Base-by-base conservation (phyloP, 176 grass and related monocot genomes). In the Rhynchospora pubera region DNA sequence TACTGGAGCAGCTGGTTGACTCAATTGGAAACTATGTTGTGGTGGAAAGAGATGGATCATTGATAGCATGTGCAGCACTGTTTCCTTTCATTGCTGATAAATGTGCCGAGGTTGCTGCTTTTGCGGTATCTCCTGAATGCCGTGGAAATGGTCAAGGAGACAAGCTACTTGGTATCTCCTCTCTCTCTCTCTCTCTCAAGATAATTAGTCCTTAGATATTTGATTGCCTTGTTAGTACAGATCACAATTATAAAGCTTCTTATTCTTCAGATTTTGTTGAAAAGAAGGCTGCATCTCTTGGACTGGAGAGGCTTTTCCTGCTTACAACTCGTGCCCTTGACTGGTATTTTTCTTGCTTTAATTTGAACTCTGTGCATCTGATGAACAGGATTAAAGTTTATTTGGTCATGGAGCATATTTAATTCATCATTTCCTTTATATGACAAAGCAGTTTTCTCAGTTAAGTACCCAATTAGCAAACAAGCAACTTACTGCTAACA, bases 111-210 rank as follows among this genome's bases (percentile, higher is more conserved):
- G 91, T 97, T 83, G 92, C 94, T 84, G 92, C 94, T 83, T 86
- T 97, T 79, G 92, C 92, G 72, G 94, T 94, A 42, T 94, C 94
- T 85, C 92, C 93, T 80, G 94, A 97, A 85, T 97, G 94, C 46
- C 94, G 94, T 58, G 92, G 94, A 58, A 85, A 91, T 67, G 94
- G 92, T 75, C 94, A 97, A 94, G 94, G 94, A 65, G 94, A 97
- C 79, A 97, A 97, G 83, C 89, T 97, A 46, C 91, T 97, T 8
- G 94, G 94, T 97, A 93, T 32, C 39, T 70, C 39, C 26, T 71
- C 42, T 70, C 22, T 65, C 26, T 66, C 26, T 6, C 30, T 19
- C 70, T 24, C 70, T 52, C 22, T 52, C 47, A 7, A 28, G 26
- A 10, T 76, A 15, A 13, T 76, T 28, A 76, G 52, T 55, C 23